A percentile compares a stretch with the other conserved stretches of the same genome.
Conservation (phyloP, 257 asterid species). For the Prunella vulgaris region DNA sequence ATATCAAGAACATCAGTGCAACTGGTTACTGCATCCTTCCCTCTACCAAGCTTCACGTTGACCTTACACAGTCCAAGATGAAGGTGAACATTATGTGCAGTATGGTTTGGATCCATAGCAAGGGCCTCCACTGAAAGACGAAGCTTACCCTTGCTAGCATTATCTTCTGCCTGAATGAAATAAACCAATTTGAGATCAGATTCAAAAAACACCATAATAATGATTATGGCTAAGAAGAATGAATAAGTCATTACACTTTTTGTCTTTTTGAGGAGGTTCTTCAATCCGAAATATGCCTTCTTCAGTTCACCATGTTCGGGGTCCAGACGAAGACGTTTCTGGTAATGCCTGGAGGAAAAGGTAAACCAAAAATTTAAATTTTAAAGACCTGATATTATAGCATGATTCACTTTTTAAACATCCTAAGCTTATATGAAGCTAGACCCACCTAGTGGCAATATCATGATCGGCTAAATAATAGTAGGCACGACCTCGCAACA, state of each 20-base stretch:
- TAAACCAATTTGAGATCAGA: neutral
- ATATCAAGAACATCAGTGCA: constrained; percentile 77
- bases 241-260: constrained; percentile 53
- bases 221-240: neutral
- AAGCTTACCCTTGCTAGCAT: constrained; percentile 84
- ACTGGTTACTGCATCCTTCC: constrained; percentile 72
- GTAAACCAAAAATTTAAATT: neutral
- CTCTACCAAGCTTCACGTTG: constrained; percentile 87
- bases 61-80: constrained; percentile 89
- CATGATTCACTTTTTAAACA: neutral
- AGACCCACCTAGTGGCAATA: constrained; percentile 65
- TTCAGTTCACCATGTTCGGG: constrained; percentile 91
- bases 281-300: constrained; percentile 86
- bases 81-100: constrained; percentile 68
- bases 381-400: neutral
- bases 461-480: constrained; percentile 95
- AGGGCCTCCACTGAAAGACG: constrained; percentile 88
- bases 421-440: constrained; percentile 9
- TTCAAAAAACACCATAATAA: neutral
- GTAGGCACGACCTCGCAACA: constrained; percentile 91
- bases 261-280: constrained; percentile 82
- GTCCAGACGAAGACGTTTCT: constrained; percentile 91
- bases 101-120: constrained; percentile 77
- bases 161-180: constrained; percentile 79
- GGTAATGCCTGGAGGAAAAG: constrained; percentile 66